phyloP scores from a whole-genome alignment of 345 rosid species.

The Brassica carinata region DNA sequence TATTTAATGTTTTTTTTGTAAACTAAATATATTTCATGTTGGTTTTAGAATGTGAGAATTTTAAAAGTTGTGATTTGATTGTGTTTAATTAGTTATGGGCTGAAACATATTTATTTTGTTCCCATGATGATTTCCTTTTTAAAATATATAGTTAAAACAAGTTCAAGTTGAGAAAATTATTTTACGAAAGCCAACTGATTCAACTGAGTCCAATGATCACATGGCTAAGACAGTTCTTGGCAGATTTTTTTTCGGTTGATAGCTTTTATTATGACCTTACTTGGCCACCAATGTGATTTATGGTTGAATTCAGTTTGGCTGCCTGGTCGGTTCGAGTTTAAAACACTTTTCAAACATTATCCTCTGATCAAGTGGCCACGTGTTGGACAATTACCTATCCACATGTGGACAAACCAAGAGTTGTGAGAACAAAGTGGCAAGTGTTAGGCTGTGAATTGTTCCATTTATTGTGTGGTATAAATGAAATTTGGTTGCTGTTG shows the following conservation, averaged over 20 bases:
- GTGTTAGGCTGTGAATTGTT: conserved; percentile 24
- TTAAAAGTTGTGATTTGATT: neutral
- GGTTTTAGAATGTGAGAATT: neutral
- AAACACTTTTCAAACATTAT: neutral
- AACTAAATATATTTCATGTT: neutral
- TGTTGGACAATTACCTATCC: too few relatives aligned
- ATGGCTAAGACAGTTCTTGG: neutral
- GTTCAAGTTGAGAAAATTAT: neutral
- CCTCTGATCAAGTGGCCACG: conserved; percentile 1
- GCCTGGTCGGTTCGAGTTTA: neutral
- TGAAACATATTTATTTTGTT: neutral
- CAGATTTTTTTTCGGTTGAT: neutral
- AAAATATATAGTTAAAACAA: too few relatives aligned
- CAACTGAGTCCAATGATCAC: neutral
- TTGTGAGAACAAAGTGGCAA: conserved; percentile 10
- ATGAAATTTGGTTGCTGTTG: conserved; percentile 25
- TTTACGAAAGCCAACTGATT: neutral
- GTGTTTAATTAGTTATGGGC: neutral
- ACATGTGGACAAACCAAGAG: conserved; percentile 23
- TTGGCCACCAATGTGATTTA: neutral
- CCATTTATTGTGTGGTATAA: conserved; percentile 22
- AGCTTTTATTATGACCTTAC: neutral
- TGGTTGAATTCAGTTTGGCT: neutral
- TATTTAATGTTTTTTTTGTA: too few relatives aligned
- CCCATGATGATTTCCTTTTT: too few relatives aligned